Conservation (phyloP, 495 filamentous ascomycete species). For the Hypoxylon trugodes region DNA sequence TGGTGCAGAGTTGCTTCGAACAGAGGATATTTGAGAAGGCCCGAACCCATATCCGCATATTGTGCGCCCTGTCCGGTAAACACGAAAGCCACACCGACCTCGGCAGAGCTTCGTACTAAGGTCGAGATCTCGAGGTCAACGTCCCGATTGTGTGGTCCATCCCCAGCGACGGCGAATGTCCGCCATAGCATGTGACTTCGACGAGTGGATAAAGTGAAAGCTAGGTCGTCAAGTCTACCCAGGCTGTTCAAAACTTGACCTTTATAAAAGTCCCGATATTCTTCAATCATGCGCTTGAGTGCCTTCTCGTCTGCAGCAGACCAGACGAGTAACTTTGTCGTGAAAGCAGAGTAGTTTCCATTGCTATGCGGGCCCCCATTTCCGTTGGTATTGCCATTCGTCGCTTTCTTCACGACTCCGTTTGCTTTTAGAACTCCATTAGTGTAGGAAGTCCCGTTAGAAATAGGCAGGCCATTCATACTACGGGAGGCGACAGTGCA, state of each 20-base stretch:
- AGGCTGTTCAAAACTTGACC: background rate
- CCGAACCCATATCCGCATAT: conserved; percentile 59
- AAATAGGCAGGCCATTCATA: background rate
- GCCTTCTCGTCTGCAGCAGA: conserved; percentile 43
- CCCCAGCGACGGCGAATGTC: conserved; percentile 36
- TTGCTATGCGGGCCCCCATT: background rate
- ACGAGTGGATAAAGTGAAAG: conserved; percentile 40
- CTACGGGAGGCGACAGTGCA: conserved; percentile 16
- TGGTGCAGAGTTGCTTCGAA: conserved; percentile 34
- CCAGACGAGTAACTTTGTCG: conserved; percentile 40
- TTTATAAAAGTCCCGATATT: conserved; percentile 24
- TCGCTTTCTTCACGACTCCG: conserved; percentile 11
- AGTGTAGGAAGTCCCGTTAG: background rate
- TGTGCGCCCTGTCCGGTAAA: conserved; percentile 57
- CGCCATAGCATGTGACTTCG: conserved; percentile 44
- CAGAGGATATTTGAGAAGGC: conserved; percentile 45
- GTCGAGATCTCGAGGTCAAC: conserved; percentile 15
- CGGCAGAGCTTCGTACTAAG: conserved; percentile 19
- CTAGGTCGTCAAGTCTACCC: conserved; percentile 31
- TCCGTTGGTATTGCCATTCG: conserved; percentile 24
- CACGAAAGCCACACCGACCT: conserved; percentile 43
- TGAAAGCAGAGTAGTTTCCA: background rate
- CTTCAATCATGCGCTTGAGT: conserved; percentile 28
- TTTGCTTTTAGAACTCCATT: conserved; percentile 1
- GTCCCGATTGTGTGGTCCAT: background rate